phyloP scores from a whole-genome alignment of 495 filamentous ascomycete genomes.

The Cercophora newfieldiana region DNA sequence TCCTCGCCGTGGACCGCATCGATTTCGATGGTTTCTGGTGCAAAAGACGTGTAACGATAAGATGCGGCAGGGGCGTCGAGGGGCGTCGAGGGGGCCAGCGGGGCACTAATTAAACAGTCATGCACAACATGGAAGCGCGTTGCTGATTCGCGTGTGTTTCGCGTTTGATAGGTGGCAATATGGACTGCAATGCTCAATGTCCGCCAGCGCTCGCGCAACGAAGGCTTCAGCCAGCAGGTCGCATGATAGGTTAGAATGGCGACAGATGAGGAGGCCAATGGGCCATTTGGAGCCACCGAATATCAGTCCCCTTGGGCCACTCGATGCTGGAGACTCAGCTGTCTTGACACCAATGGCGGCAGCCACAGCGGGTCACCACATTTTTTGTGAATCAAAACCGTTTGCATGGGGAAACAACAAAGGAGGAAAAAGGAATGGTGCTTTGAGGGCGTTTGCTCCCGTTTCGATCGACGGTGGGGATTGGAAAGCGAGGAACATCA shows the following conservation, averaged over 20 bases:
- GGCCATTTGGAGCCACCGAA: neutral
- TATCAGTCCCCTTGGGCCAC: neutral
- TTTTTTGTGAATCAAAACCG: neutral
- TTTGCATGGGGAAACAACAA: slow-evolving; percentile 1
- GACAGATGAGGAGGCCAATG: slow-evolving; percentile 4
- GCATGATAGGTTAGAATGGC: neutral
- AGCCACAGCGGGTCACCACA: slow-evolving; percentile 4
- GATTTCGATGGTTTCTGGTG: neutral
- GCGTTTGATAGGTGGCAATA: slow-evolving; percentile 24
- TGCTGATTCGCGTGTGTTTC: slow-evolving; percentile 29
- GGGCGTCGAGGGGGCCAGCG: slow-evolving; percentile 11
- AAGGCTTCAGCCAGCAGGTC: neutral
- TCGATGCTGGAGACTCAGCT: neutral
- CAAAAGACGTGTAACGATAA: neutral
- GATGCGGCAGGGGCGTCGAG: slow-evolving; percentile 19
- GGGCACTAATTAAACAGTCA: slow-evolving; percentile 31
- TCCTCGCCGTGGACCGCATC: neutral
- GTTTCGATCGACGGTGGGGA: too few species aligned
- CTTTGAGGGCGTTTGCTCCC: neutral
- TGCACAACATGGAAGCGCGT: slow-evolving; percentile 24
- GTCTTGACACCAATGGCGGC: neutral
- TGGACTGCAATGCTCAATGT: slow-evolving; percentile 24
- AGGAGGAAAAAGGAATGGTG: neutral
- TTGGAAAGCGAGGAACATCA: neutral
- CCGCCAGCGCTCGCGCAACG: neutral